phyloP scores from a whole-genome alignment of 768 basidiomycete species.

The Clitopilus passeckerianus region DNA sequence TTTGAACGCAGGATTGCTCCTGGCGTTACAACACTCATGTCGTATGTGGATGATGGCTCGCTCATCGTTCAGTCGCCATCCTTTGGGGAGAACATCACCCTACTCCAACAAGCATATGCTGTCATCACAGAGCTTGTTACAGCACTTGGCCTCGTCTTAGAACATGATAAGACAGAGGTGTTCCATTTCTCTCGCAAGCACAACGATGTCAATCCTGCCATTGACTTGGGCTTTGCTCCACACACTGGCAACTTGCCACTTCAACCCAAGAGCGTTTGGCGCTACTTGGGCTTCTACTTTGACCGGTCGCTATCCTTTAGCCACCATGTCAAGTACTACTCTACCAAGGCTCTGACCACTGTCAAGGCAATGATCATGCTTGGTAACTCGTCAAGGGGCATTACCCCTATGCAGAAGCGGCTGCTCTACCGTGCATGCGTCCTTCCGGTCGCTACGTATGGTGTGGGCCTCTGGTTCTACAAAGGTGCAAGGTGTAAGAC shows the following conservation, averaged over 20 bases:
- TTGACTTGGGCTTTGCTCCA: slow-evolving; percentile 1
- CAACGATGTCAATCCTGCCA: not conserved
- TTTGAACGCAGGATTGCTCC: not conserved
- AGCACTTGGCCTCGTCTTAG: not conserved
- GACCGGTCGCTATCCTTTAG: not conserved
- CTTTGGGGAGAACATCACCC: not conserved
- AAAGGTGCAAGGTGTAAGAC: too few relatives aligned
- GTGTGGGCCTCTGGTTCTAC: too few relatives aligned
- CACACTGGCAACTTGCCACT: not conserved
- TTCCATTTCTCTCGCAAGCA: slow-evolving; percentile 1
- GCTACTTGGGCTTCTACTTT: slow-evolving; percentile 1
- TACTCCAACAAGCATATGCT: not conserved
- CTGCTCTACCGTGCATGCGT: too few relatives aligned
- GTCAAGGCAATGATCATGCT: not conserved
- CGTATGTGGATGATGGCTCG: slow-evolving; percentile 1
- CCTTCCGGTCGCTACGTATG: too few relatives aligned
- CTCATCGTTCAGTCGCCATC: slow-evolving; percentile 1
- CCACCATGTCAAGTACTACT: not conserved
- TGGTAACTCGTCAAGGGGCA: not conserved
- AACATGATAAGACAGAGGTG: not conserved
- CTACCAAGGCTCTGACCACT: not conserved
- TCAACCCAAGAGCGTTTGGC: not conserved
- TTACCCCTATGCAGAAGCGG: not conserved
- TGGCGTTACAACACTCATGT: not conserved
- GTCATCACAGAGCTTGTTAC: not conserved